Conservation (phyloP, 768 basidiomycete species). For the Cyathus striatus region DNA sequence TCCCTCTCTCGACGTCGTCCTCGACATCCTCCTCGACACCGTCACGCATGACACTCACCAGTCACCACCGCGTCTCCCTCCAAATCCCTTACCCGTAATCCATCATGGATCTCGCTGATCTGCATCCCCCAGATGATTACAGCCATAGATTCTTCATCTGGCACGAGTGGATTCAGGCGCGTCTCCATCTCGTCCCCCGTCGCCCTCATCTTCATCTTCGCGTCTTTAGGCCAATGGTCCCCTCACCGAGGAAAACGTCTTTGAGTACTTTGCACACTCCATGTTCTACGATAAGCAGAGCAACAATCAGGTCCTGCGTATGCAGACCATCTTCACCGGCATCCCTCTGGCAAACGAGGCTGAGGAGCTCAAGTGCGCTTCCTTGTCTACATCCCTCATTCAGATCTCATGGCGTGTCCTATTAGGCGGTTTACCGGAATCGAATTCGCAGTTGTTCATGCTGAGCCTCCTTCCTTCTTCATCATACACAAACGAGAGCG, state of each 20-base stretch:
- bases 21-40: constrained; percentile 5
- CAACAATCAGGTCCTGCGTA: constrained; percentile 87
- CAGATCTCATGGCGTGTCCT: constrained; percentile 2
- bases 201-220: constrained; percentile 3
- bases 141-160: constrained; percentile 83
- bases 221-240: constrained; percentile 64
- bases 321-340: constrained; percentile 91
- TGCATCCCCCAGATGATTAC: constrained; percentile 80
- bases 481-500: constrained; percentile 88
- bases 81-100: constrained; percentile 6
- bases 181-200: constrained; percentile 4
- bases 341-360: constrained; percentile 72
- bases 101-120: constrained; percentile 47
- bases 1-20: constrained; percentile 3
- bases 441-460: constrained; percentile 82
- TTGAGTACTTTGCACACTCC: constrained; percentile 86
- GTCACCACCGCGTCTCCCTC: not conserved
- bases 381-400: not conserved
- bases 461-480: constrained; percentile 76
- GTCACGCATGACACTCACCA: no score
- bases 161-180: constrained; percentile 85
- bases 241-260: constrained; percentile 70
- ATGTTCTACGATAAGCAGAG: constrained; percentile 96
- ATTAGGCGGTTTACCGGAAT: constrained; percentile 79
- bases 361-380: constrained; percentile 81